These are phyloP conservation scores for Bocquillonia castaneifolia DNA, from an alignment of 441 rosid genomes.

Conservation along the genomic window DNA sequence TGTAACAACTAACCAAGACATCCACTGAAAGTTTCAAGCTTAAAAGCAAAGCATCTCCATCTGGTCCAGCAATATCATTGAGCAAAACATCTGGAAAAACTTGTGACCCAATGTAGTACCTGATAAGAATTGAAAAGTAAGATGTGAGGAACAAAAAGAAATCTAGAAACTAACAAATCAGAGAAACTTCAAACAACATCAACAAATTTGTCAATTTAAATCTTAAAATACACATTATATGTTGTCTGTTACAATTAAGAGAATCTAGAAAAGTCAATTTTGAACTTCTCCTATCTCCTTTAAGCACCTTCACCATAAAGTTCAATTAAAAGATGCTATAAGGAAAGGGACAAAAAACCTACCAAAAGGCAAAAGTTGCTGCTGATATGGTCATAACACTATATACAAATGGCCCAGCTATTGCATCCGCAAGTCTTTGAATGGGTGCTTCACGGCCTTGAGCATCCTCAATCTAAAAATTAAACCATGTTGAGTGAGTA, in stretches of 20 bases:
- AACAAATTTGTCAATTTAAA: slow-evolving; percentile 7
- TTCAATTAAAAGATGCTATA: slow-evolving; percentile 12
- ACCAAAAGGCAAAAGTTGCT: slow-evolving; percentile 89
- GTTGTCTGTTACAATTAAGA: background rate
- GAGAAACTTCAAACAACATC: background rate
- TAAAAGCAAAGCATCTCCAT: slow-evolving; percentile 78
- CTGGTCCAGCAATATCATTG: slow-evolving; percentile 89
- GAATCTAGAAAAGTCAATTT: background rate
- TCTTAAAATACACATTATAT: background rate
- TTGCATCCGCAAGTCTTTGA: slow-evolving; percentile 88
- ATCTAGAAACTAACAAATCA: background rate
- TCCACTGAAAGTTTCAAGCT: slow-evolving; percentile 95
- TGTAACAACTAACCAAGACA: slow-evolving; percentile 73
- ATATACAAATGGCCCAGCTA: slow-evolving; percentile 95
- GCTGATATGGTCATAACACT: slow-evolving; percentile 79
- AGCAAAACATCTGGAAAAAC: slow-evolving; percentile 92
- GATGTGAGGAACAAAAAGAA: slow-evolving; percentile 20
- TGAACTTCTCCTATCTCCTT: slow-evolving; percentile 2
- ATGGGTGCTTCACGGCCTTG: slow-evolving; percentile 93
- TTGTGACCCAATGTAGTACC: slow-evolving; percentile 81
- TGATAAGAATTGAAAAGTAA: slow-evolving; percentile 29
- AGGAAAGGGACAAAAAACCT: slow-evolving; percentile 24
- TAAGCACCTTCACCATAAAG: background rate
- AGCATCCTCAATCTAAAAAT: slow-evolving; percentile 85
- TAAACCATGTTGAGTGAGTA: slow-evolving; percentile 6